These are phyloP conservation scores for Eucalyptus urophylla DNA, from an alignment of 345 rosid species.

Conservation along the genomic window DNA sequence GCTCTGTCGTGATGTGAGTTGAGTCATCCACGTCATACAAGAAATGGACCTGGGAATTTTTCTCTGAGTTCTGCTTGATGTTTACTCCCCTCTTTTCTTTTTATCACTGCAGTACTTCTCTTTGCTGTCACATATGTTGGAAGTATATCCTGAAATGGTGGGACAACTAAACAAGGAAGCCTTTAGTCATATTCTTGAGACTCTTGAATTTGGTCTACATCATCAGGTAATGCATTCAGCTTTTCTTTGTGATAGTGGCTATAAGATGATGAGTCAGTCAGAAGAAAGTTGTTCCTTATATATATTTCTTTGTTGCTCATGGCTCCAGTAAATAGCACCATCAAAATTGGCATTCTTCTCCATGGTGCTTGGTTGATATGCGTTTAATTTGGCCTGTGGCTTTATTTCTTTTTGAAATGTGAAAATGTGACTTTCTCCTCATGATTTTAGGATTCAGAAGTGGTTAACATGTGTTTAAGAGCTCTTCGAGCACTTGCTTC, in stretches of 20 bases:
- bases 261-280: not conserved
- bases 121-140: constrained; percentile 79
- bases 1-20: constrained; percentile 92
- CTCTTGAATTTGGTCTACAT: constrained; percentile 87
- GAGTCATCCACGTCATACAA: not conserved
- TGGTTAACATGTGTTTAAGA: constrained; percentile 82
- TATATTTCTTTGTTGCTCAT: not conserved
- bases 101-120: constrained; percentile 63
- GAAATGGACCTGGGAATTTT: not conserved
- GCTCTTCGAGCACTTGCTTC: constrained; percentile 88
- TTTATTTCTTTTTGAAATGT: not conserved
- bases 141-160: constrained; percentile 91
- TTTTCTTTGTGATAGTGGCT: not conserved
- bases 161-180: constrained; percentile 64
- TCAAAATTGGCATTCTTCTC: not conserved
- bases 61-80: not conserved
- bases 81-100: not conserved
- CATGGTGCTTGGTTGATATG: not conserved
- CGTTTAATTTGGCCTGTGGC: not conserved
- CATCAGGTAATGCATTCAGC: constrained; percentile 54
- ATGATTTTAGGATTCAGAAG: constrained; percentile 55
- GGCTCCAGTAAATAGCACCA: not conserved
- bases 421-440: not conserved
- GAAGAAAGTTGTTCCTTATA: not conserved
- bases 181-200: constrained; percentile 67